Percentiles rank a stretch among this genome's conserved stretches.
These are phyloP conservation scores for Annona squamosa DNA, from an alignment of 164 flowering plant genomes.

Conservation along the genomic window DNA sequence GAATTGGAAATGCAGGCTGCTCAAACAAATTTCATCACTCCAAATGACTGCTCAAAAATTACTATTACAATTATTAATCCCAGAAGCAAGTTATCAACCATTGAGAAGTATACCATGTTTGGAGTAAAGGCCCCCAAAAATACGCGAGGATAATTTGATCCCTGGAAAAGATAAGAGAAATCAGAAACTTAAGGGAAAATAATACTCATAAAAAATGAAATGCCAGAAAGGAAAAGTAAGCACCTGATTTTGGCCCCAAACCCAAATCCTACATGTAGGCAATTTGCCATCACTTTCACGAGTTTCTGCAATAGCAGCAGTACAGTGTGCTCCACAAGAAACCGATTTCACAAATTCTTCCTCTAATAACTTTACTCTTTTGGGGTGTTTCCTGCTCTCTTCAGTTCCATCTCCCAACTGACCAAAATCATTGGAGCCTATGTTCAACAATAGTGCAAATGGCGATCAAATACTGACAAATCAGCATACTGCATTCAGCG, in stretches of 20 bases:
- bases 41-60: neutral
- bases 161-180: slow-evolving; percentile 33
- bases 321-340: slow-evolving; percentile 96
- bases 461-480: neutral
- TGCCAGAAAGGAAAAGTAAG: neutral
- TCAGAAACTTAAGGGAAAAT: neutral
- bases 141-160: slow-evolving; percentile 80
- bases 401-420: slow-evolving; percentile 98
- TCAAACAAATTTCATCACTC: neutral
- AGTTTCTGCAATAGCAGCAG: slow-evolving; percentile 91
- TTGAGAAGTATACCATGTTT: slow-evolving; percentile 47
- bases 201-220: neutral
- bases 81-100: neutral
- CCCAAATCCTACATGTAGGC: slow-evolving; percentile 76
- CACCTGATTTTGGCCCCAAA: slow-evolving; percentile 99
- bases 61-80: neutral
- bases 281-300: slow-evolving; percentile 76
- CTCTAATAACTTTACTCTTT: slow-evolving; percentile 65
- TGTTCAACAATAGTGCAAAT: neutral
- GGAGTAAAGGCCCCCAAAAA: slow-evolving; percentile 91
- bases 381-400: slow-evolving; percentile 62
- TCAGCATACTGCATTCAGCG: neutral
- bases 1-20: neutral
- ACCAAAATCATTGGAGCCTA: slow-evolving; percentile 95
- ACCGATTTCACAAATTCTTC: slow-evolving; percentile 80